Evolutionary conservation across 139 green algal species (phyloP).

Genomic region (Eudorina sp.): DNA sequence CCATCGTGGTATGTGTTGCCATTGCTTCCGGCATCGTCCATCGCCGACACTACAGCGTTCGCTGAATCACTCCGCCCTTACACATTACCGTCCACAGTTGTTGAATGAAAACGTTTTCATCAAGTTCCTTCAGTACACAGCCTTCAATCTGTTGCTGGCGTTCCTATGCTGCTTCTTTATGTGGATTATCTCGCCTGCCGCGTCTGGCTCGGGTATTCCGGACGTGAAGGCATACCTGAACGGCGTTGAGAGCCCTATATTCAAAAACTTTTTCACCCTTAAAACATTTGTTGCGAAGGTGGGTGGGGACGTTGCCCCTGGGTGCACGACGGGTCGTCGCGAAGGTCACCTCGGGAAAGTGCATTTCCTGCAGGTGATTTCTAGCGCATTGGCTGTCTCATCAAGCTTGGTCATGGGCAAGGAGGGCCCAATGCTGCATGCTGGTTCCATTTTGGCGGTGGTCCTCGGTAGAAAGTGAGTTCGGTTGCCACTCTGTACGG

Average conservation of each 20-base stretch:
- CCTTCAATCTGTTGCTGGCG: constrained; percentile 66
- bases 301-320: background rate
- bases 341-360: background rate
- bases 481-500: background rate
- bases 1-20: constrained; percentile 51
- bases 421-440: constrained; percentile 74
- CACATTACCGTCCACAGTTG: constrained; percentile 31
- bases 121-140: constrained; percentile 65
- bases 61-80: background rate
- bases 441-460: constrained; percentile 73
- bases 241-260: constrained; percentile 65
- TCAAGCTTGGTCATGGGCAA: constrained; percentile 74
- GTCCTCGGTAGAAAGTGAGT: constrained; percentile 65
- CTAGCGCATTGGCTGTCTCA: constrained; percentile 67
- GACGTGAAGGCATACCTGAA: constrained; percentile 78
- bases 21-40: background rate
- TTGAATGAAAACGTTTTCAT: constrained; percentile 48
- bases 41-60: background rate
- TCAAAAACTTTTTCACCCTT: constrained; percentile 71
- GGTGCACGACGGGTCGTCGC: background rate
- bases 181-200: constrained; percentile 68
- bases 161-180: constrained; percentile 62
- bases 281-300: constrained; percentile 75
- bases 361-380: constrained; percentile 58
- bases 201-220: constrained; percentile 70